Evolutionary conservation across 2,329 filamentous ascomycete species (phyloP).

Genomic region (Falciphora oryzae): DNA sequence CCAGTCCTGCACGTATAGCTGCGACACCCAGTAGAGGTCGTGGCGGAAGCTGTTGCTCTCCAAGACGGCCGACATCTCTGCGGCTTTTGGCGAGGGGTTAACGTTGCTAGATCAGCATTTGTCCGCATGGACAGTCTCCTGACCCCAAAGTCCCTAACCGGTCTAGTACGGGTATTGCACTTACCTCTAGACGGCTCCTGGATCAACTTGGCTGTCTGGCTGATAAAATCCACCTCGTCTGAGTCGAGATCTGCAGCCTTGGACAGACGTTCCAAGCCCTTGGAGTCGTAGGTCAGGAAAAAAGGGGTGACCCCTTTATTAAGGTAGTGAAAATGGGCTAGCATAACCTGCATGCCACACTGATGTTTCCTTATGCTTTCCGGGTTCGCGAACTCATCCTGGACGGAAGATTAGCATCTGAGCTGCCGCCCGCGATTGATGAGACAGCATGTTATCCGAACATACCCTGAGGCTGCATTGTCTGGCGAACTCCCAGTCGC

Average conservation of each 20-base stretch:
- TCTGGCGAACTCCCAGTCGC: slow-evolving; percentile 17
- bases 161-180: background rate
- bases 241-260: background rate
- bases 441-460: background rate
- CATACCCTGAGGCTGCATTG: background rate
- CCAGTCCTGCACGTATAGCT: slow-evolving; percentile 17
- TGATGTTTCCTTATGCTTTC: slow-evolving; percentile 16
- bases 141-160: too few species aligned
- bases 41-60: slow-evolving; percentile 6
- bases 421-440: too few species aligned
- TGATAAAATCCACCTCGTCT: background rate
- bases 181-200: background rate
- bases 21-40: slow-evolving; percentile 19
- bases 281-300: background rate
- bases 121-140: too few species aligned
- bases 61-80: too few species aligned
- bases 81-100: too few species aligned
- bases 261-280: background rate
- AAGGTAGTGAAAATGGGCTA: slow-evolving; percentile 18
- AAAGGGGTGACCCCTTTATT: slow-evolving; percentile 15
- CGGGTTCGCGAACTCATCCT: slow-evolving; percentile 11
- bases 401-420: background rate
- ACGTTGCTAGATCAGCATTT: too few species aligned
- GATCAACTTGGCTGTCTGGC: background rate
- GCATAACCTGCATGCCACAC: slow-evolving; percentile 15